These are phyloP conservation scores for Adansonia gregorii DNA, from an alignment of 441 rosid genomes.

Conservation along the genomic window DNA sequence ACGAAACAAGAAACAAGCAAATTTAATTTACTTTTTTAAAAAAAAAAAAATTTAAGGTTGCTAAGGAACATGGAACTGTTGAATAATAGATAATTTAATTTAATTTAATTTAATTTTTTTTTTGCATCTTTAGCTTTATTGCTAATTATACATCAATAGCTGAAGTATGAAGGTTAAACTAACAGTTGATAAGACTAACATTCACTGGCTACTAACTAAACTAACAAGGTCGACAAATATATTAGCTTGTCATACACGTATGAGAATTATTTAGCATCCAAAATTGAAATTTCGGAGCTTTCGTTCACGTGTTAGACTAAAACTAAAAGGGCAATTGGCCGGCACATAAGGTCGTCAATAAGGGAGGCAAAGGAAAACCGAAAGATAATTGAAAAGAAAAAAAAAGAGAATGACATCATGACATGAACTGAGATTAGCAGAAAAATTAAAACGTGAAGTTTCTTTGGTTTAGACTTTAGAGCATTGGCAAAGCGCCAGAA, in stretches of 20 bases:
- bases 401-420: background rate
- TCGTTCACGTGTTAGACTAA: background rate
- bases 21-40: too few relatives aligned
- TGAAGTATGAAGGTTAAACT: background rate
- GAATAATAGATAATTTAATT: too few relatives aligned
- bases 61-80: too few relatives aligned
- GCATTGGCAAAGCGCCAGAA: background rate
- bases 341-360: background rate
- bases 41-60: too few relatives aligned
- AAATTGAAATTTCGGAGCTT: constrained; percentile 1
- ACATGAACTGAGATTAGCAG: background rate
- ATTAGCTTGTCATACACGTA: background rate
- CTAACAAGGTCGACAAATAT: background rate
- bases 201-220: background rate
- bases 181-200: background rate
- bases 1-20: too few relatives aligned
- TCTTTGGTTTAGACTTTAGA: background rate
- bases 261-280: background rate
- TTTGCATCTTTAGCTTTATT: too few relatives aligned
- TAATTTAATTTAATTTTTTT: too few relatives aligned
- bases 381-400: background rate
- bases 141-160: too few relatives aligned
- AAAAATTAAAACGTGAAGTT: background rate
- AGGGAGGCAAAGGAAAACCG: background rate
- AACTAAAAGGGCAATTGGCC: background rate